Evolutionary conservation across 345 rosid genomes (phyloP).

Genomic region (Lepidium sativum): DNA sequence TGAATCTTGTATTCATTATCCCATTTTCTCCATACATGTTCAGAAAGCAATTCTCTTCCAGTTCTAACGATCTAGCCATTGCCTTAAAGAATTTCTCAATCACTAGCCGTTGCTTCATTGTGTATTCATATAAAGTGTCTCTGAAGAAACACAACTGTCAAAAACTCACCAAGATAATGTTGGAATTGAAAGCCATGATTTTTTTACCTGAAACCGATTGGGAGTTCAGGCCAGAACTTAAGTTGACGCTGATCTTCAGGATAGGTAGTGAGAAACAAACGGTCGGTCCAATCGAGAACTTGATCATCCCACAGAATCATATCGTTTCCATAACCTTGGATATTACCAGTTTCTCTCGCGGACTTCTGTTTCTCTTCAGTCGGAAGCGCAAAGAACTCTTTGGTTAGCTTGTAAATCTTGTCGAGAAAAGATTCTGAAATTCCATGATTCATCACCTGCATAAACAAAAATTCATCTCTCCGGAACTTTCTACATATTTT

Average conservation of each 20-base stretch:
- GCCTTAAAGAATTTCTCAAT: constrained; percentile 26
- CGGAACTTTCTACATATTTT: not conserved
- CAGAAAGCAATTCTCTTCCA: constrained; percentile 34
- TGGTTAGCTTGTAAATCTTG: constrained; percentile 29
- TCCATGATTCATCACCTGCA: constrained; percentile 50
- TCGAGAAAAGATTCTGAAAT: constrained; percentile 35
- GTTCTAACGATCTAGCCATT: constrained; percentile 34
- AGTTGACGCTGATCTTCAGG: constrained; percentile 31
- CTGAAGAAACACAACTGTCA: constrained; percentile 8
- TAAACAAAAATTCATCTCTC: not conserved
- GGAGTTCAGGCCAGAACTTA: constrained; percentile 48
- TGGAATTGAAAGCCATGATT: too few species aligned
- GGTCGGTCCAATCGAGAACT: constrained; percentile 55
- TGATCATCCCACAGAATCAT: constrained; percentile 40
- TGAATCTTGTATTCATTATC: constrained; percentile 31
- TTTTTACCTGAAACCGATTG: constrained; percentile 36
- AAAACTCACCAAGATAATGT: not conserved
- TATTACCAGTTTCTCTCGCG: constrained; percentile 31
- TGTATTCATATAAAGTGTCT: not conserved
- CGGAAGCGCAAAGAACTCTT: constrained; percentile 43
- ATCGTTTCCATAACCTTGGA: constrained; percentile 61
- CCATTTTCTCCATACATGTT: constrained; percentile 29
- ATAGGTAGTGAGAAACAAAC: constrained; percentile 30
- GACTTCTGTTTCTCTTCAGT: constrained; percentile 40
- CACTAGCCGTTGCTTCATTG: constrained; percentile 3